Evolutionary conservation across 192 early-diverging fungal genomes (phyloP), one percentile per base, ranked within the genome.

Genomic region (Obelidium mucronatum): DNA sequence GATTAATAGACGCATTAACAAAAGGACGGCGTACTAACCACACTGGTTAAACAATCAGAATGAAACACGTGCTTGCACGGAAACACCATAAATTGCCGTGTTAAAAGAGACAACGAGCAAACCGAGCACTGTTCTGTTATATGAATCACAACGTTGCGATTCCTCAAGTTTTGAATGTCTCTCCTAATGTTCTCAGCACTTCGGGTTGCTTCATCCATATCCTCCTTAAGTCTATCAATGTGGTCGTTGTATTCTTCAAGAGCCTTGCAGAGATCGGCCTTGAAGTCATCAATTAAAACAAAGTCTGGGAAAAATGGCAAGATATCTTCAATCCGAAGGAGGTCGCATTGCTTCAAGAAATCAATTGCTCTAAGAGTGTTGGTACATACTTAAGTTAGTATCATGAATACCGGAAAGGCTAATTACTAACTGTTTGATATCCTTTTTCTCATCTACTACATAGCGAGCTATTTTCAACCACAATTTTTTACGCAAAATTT

Each of bases 241-340:
- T 97, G 91, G 26, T 86, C 79, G 76, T 97, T 97, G 79, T 98
- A 98, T 53, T 97, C 92, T 67, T 97, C 94, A 13, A 99, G 83
- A 3, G 97, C 96, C 3, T 83, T 67, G 78, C 92, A 94, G 22
- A 99, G 93, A 65, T 99, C 98, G 37, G 95, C 92, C 81, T 98
- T 98, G 82, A 99, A 97, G 77, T 98, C 93, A 75, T 99, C 95
- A 78, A 99, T 98, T 0, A 94, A 85, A 1, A 96, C 93, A 84
- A 98, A 98, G 74, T 98, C 98, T 0, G 97, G 98, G 79, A 99
- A 99, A 76, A 93, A 96, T 1, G 94, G 95, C 66, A 99, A 82
- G 63, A 99, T 93, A 81, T 99, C 96, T 78, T 97, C 96, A 54
- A 99, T 94, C 61, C 94, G 94, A 35, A 97, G 82, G 8, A 96